Conservation (phyloP, 2,329 filamentous ascomycete genomes). For the Pseudogymnoascus sp. region DNA sequence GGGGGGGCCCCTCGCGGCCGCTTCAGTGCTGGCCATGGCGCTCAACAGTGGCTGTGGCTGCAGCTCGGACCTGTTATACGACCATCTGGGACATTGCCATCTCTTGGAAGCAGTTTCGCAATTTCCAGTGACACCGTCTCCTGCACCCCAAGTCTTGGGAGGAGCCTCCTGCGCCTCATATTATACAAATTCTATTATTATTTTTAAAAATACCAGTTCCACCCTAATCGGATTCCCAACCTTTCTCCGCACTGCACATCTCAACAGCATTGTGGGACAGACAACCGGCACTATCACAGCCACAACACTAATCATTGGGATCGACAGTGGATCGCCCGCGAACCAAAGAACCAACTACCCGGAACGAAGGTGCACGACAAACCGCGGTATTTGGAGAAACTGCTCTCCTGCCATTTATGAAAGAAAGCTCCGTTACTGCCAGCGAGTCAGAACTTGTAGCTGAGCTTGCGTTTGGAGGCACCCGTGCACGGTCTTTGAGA, state of each 20-base stretch:
- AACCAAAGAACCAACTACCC: not conserved
- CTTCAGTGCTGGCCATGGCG: not conserved
- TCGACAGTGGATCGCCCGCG: not conserved
- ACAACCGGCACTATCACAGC: not conserved
- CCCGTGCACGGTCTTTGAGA: not conserved
- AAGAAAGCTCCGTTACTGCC: not conserved
- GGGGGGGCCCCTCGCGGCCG: not conserved
- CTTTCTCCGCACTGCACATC: not conserved
- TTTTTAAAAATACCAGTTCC: too few species aligned
- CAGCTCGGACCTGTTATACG: not conserved
- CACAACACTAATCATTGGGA: not conserved
- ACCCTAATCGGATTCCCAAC: not conserved
- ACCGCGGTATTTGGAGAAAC: not conserved
- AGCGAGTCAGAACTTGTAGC: not conserved
- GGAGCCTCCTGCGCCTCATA: not conserved
- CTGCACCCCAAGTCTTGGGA: conserved; percentile 1
- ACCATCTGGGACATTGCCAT: not conserved
- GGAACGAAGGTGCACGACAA: not conserved
- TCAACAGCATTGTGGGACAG: not conserved
- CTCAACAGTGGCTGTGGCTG: not conserved
- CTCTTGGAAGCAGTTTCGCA: not conserved
- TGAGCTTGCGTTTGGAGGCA: not conserved
- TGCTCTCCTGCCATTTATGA: too few species aligned
- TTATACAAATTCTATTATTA: too few species aligned
- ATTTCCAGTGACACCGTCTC: conserved; percentile 3